phyloP scores from a whole-genome alignment of 768 basidiomycete genomes.

The Megacollybia marginata region DNA sequence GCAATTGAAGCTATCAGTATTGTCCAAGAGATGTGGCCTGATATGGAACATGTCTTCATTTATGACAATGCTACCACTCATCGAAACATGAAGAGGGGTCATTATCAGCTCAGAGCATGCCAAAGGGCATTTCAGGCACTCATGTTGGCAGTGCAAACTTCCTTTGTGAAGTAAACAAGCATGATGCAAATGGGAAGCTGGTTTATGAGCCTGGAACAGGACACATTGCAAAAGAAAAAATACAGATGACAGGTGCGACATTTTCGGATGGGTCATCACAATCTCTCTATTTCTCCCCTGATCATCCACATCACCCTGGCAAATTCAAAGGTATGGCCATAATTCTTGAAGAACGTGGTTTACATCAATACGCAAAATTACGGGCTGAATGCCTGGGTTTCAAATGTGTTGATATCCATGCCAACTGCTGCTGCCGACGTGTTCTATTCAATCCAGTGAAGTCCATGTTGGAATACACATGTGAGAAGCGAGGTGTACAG shows the following conservation, averaged over 20 bases:
- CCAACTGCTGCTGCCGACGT: constrained; percentile 17
- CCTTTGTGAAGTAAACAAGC: neutral
- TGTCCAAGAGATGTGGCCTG: neutral
- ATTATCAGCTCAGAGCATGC: neutral
- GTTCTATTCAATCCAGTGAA: constrained; percentile 11
- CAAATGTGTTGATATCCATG: constrained; percentile 8
- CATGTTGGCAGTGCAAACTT: neutral
- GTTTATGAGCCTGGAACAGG: neutral
- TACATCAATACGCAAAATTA: neutral
- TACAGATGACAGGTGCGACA: neutral
- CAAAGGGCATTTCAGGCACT: neutral
- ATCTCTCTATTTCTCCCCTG: neutral
- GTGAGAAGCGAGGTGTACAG: neutral
- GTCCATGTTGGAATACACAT: constrained; percentile 1
- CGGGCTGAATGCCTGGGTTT: constrained; percentile 5
- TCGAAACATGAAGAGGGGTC: neutral
- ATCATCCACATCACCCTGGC: neutral
- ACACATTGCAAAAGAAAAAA: neutral
- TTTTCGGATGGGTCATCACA: neutral
- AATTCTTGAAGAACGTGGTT: neutral
- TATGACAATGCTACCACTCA: neutral
- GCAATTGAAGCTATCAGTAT: neutral
- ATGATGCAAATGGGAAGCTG: neutral
- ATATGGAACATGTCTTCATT: neutral
- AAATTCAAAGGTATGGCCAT: constrained; percentile 6